Evolutionary conservation across 345 rosid species (phyloP), one percentile per base, ranked within the genome.

Genomic region (Citrus maxima): DNA sequence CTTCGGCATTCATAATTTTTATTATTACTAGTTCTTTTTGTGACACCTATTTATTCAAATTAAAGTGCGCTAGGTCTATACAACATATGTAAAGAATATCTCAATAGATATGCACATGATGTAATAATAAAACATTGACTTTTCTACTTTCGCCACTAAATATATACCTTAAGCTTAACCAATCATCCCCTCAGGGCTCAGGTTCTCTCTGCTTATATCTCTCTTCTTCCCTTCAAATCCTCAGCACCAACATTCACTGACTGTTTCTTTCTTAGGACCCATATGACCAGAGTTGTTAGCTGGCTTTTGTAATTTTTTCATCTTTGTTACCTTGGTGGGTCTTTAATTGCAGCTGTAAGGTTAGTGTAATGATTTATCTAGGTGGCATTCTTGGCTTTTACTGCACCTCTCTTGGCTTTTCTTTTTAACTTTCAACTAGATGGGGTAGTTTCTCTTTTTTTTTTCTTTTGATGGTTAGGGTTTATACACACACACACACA

Each of bases 11-110:
- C 4, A 16, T 58, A 32, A 46, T 2, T 72, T 73, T 56, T 60
- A 55, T 81, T 56, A 67, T 81, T 63, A 67, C 51, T 21, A 81
- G 69, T 81, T 83, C 77, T 46, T 79, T 58, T 55, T 16, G 2
- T 34, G 79, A 83, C 83, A 80, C 81, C 76, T 85, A 78, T 83
- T 27, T 76, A 18, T 3, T 49, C 42, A 19, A 54, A 54, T 46
- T 12, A 14, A 54, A 79, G 67, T 77, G 72, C 78, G 59, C 72
- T 64, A 66, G 34, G 28, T 22, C 18, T 65, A 62, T 74, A 46
- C 49, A 71, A 42, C 27, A 38, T 61, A 14, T 24, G 19, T 72
- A 77, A 75, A 75, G 78, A 46, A 46, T 46, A 75, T 64, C 60
- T 8, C 4, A 30, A 13, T 64, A 13, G 78, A 75, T 40, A 25